These are phyloP conservation scores for Penicillium egyptiacum DNA, from an alignment of 495 filamentous ascomycete genomes.

Conservation along the genomic window DNA sequence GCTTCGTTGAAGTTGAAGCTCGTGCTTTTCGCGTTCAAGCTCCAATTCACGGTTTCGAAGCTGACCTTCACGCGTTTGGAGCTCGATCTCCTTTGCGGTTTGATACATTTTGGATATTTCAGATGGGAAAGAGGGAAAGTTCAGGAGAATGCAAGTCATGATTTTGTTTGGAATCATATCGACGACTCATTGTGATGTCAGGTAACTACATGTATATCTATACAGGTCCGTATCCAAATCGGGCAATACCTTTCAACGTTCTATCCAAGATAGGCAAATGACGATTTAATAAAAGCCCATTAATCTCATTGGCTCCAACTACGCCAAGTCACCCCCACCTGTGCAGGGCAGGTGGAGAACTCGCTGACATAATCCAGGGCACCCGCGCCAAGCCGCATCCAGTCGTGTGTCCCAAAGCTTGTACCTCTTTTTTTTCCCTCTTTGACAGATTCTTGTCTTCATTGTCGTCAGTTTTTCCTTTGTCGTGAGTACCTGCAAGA, in stretches of 20 bases:
- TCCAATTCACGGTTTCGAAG: not conserved
- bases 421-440: conserved; percentile 1
- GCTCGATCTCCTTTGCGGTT: not conserved
- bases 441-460: not conserved
- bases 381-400: conserved; percentile 9
- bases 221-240: too few species aligned
- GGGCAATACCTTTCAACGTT: too few species aligned
- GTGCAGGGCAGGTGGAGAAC: not conserved
- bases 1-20: not conserved
- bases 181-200: too few species aligned
- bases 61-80: not conserved
- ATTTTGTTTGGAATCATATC: too few species aligned
- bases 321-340: too few species aligned
- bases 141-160: too few species aligned
- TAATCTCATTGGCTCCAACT: not conserved
- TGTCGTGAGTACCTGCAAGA: not conserved
- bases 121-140: too few species aligned
- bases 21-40: not conserved
- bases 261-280: too few species aligned
- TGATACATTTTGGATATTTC: not conserved
- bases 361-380: conserved; percentile 26
- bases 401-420: too few species aligned
- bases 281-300: too few species aligned
- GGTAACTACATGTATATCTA: too few species aligned
- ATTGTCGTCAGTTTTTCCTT: not conserved